A percentile compares a stretch with the other conserved stretches of the same genome.
Conservation (phyloP, 345 rosid species). For the Syzygium aromaticum region DNA sequence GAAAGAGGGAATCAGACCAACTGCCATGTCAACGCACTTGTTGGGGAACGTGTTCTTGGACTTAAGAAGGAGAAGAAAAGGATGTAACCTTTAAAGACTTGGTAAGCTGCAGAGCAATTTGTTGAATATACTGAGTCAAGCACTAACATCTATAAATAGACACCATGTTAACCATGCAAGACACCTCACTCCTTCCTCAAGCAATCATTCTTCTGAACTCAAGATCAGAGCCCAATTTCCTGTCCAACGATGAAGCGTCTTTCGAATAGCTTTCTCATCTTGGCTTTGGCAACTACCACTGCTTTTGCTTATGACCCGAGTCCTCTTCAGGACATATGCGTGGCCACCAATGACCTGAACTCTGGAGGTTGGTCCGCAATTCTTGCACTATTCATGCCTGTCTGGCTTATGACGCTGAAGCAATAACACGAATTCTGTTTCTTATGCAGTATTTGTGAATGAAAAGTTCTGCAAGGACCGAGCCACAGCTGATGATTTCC, state of each 20-base stretch:
- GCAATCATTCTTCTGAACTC: not conserved
- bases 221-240: not conserved
- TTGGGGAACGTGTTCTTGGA: not conserved
- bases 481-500: conserved; percentile 1
- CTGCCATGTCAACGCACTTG: not conserved
- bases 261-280: not conserved
- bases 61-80: not conserved
- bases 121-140: not conserved
- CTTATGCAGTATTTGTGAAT: conserved; percentile 4
- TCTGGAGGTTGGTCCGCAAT: not conserved
- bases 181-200: not conserved
- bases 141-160: not conserved
- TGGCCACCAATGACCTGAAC: not conserved
- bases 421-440: not conserved
- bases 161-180: not conserved
- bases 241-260: not conserved
- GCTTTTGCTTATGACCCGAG: not conserved
- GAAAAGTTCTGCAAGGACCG: conserved; percentile 9
- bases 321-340: not conserved
- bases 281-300: not conserved
- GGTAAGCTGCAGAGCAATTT: not conserved
- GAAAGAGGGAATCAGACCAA: not conserved
- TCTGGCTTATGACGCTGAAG: not conserved
- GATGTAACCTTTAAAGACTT: not conserved
- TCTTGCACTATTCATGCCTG: not conserved